phyloP scores from a whole-genome alignment of 306 rosid genomes.

The Crataegus laevigata region DNA sequence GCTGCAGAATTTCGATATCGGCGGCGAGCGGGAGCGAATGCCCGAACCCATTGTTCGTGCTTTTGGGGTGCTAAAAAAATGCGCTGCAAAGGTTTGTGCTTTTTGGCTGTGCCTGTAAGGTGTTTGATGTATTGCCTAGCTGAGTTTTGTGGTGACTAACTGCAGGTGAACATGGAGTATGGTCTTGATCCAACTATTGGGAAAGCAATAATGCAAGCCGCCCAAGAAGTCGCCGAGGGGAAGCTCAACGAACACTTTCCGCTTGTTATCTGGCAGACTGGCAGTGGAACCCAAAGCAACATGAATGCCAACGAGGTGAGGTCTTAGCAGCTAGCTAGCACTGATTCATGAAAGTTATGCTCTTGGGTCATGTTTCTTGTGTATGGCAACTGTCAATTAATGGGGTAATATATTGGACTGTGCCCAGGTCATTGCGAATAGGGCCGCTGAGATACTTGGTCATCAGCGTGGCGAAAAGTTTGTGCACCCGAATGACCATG shows the following conservation, averaged over 20 bases:
- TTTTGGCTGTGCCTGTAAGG: background rate
- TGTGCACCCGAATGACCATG: constrained; percentile 99
- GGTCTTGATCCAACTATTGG: constrained; percentile 85
- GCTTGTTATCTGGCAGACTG: constrained; percentile 99
- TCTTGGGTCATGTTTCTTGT: background rate
- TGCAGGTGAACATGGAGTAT: constrained; percentile 83
- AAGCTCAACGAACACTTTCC: constrained; percentile 91
- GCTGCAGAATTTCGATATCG: constrained; percentile 89
- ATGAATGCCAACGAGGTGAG: constrained; percentile 96
- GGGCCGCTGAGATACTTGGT: constrained; percentile 97
- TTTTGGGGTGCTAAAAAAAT: constrained; percentile 79
- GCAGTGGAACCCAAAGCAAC: constrained; percentile 98
- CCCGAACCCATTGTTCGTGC: constrained; percentile 94
- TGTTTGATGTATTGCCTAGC: constrained; percentile 1
- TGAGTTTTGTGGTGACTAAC: background rate
- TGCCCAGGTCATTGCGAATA: constrained; percentile 82
- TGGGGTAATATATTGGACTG: background rate
- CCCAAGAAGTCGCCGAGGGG: constrained; percentile 96
- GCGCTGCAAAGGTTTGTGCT: constrained; percentile 70
- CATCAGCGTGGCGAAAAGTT: constrained; percentile 80
- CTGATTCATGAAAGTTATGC: background rate
- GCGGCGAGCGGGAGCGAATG: constrained; percentile 96
- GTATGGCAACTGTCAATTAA: background rate
- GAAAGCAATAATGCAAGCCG: constrained; percentile 86
- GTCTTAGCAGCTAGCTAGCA: background rate